These are phyloP conservation scores for Volvox carteri DNA, from an alignment of 163 green algal genomes.

Conservation along the genomic window DNA sequence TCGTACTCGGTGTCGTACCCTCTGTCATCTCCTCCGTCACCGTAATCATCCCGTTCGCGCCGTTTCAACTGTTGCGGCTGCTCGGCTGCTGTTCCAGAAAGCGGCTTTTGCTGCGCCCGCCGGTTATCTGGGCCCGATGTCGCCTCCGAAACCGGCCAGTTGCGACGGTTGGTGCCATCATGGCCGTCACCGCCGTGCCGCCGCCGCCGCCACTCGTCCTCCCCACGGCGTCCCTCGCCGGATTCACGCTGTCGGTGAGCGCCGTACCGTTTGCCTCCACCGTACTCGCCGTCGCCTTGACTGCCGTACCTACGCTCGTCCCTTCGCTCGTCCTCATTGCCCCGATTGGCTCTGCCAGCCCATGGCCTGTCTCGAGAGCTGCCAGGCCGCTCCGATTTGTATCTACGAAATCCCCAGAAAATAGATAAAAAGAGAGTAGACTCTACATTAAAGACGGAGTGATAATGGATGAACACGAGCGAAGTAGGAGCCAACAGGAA, in stretches of 20 bases:
- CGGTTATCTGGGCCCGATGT: not conserved
- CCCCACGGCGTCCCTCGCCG: too few relatives aligned
- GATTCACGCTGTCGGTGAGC: not conserved
- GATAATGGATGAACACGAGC: too few relatives aligned
- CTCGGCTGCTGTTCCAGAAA: not conserved
- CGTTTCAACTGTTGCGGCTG: not conserved
- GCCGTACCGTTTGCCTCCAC: not conserved
- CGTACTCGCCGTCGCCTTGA: not conserved
- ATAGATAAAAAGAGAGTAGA: too few relatives aligned
- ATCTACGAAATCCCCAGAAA: not conserved
- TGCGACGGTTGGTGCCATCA: not conserved
- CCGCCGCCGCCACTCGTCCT: not conserved
- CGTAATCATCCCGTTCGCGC: not conserved
- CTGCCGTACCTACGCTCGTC: not conserved
- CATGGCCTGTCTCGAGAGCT: not conserved
- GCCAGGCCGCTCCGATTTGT: not conserved
- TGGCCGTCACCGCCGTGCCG: not conserved
- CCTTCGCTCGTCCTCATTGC: slow-evolving; percentile 12
- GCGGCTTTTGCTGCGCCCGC: not conserved
- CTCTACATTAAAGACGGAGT: too few relatives aligned
- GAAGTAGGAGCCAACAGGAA: too few relatives aligned
- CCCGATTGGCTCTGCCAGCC: not conserved
- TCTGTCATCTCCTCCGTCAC: not conserved
- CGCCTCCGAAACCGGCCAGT: not conserved
- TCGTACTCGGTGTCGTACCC: not conserved